Evolutionary conservation across 495 filamentous ascomycete species (phyloP), one percentile per base, ranked within the genome.

Genomic region (Penicillium cosmopolitanum): DNA sequence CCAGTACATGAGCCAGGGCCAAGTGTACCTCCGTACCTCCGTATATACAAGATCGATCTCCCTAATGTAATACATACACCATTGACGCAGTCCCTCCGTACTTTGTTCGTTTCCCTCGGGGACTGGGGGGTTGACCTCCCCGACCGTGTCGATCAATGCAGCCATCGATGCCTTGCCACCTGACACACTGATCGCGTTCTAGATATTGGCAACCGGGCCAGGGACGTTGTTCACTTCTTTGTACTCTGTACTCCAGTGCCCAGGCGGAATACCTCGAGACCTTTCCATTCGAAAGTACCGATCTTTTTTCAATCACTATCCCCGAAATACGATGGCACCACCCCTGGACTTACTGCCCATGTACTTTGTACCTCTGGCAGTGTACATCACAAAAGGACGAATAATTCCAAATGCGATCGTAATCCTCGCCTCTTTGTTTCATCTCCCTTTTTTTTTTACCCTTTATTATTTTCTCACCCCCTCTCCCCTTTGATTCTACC

Each of bases 111-210:
- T n/a, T 38, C 40, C 35, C 50, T 59, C 67, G 65, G 65, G 60
- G 65, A 62, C 57, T 46, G 44, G 50, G 50, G n/a, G 52, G 13
- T 21, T 5, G 15, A 31, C 9, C 53, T 60, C 58, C 65, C 65
- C 63, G 65, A 58, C 40, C 47, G 55, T 51, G 65, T 61, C 65
- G 65, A 69, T 67, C 65, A 60, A 51, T 67, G 64, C 64, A 67
- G 57, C 61, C 51, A 46, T 53, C 43, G 59, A 66, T 61, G 59
- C 63, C 63, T 62, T 60, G 63, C 59, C 58, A 66, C 63, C 53
- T 58, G 47, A 58, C 58, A 53, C 58, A 53, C 25, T 34, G 53
- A 62, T 63, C 55, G 55, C 34, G 35, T 57, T 48, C 46, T 28
- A 48, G 46, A 28, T 10, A 28, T 48, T 28, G 23, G 3, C 46